Evolutionary conservation across 2,329 filamentous ascomycete genomes (phyloP).

Genomic region (Aureobasidium uvarum): DNA sequence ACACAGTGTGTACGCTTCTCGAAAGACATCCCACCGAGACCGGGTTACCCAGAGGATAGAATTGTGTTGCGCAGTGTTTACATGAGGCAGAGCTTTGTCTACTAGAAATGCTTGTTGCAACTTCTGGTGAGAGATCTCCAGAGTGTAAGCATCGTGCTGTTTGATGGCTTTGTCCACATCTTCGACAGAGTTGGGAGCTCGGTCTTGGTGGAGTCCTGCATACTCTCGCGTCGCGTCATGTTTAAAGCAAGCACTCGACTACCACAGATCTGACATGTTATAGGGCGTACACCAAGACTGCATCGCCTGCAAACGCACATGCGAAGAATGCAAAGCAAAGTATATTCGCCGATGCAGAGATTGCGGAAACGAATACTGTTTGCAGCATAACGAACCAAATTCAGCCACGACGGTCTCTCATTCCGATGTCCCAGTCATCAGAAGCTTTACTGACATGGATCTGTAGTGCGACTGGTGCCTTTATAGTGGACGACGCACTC

Average conservation of each 20-base stretch:
- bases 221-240: conserved; percentile 38
- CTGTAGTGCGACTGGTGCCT: conserved; percentile 42
- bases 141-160: background rate
- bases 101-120: conserved; percentile 21
- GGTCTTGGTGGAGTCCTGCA: background rate
- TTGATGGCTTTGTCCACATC: conserved; percentile 25
- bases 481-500: conserved; percentile 39
- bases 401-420: conserved; percentile 56
- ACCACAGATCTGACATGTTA: conserved; percentile 25
- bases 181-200: background rate
- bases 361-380: conserved; percentile 79
- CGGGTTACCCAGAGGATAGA: background rate
- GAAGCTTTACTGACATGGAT: conserved; percentile 21
- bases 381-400: conserved; percentile 78
- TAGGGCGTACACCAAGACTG: conserved; percentile 66
- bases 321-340: conserved; percentile 68
- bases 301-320: conserved; percentile 84
- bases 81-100: background rate
- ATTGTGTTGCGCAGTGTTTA: background rate
- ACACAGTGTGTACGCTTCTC: background rate
- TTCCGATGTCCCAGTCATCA: background rate
- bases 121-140: background rate
- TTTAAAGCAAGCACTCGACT: background rate
- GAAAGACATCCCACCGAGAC: background rate
- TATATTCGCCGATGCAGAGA: conserved; percentile 69